phyloP scores from a whole-genome alignment of 352 stramenopile species.

The Pythium brachiatum region DNA sequence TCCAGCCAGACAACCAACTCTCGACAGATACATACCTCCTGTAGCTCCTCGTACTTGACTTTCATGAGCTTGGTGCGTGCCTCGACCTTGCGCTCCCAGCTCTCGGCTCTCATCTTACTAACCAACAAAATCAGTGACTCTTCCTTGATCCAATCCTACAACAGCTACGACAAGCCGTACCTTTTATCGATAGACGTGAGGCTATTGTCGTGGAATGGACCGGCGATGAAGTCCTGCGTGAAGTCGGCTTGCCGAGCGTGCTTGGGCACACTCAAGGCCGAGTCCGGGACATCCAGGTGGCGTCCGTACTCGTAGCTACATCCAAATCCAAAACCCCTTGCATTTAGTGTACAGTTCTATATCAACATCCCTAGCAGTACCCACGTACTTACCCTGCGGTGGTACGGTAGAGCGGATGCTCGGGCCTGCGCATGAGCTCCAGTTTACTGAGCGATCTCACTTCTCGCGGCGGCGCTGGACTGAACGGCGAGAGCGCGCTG shows the following conservation, averaged over 20 bases:
- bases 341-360: background rate
- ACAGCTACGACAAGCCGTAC: constrained; percentile 1
- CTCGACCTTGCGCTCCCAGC: constrained; percentile 53
- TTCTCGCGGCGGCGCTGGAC: constrained; percentile 26
- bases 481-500: constrained; percentile 14
- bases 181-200: constrained; percentile 61
- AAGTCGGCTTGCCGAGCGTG: constrained; percentile 40
- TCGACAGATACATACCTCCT: constrained; percentile 34
- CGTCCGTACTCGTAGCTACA: constrained; percentile 57
- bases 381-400: constrained; percentile 34
- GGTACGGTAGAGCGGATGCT: constrained; percentile 57
- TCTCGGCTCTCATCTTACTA: constrained; percentile 40
- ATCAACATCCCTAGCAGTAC: background rate
- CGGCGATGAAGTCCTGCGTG: constrained; percentile 58
- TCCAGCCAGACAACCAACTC: too few species aligned
- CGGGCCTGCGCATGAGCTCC: constrained; percentile 35
- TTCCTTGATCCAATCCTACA: too few species aligned
- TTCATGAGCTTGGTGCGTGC: constrained; percentile 58
- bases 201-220: constrained; percentile 46
- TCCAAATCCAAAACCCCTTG: background rate
- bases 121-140: too few species aligned
- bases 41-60: constrained; percentile 58
- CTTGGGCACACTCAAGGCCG: constrained; percentile 51
- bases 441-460: constrained; percentile 52
- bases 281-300: constrained; percentile 53